A percentile compares a stretch with the other conserved stretches of the same genome.
phyloP scores from a whole-genome alignment of 306 rosid genomes.

The Vigna reflexopilosa region DNA sequence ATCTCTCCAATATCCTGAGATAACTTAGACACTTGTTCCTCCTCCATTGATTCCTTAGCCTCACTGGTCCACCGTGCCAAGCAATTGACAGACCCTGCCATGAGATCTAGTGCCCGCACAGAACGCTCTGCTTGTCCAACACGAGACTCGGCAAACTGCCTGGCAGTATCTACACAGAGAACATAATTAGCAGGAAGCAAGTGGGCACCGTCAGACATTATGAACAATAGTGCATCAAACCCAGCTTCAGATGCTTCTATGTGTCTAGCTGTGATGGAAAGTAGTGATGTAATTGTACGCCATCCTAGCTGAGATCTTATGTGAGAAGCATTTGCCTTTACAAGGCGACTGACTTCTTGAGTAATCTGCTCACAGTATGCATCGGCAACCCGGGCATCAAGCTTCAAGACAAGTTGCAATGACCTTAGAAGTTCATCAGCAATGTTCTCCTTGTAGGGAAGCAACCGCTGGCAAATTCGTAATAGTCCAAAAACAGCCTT shows the following conservation, averaged over 20 bases:
- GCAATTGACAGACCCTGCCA: slow-evolving; percentile 88
- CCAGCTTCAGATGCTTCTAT: slow-evolving; percentile 96
- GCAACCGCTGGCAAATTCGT: slow-evolving; percentile 94
- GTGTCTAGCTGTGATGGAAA: slow-evolving; percentile 85
- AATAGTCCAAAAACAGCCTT: slow-evolving; percentile 98
- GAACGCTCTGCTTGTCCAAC: slow-evolving; percentile 94
- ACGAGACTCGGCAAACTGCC: slow-evolving; percentile 98
- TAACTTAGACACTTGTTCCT: slow-evolving; percentile 73
- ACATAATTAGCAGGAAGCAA: slow-evolving; percentile 86
- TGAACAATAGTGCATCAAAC: slow-evolving; percentile 83
- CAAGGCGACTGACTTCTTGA: slow-evolving; percentile 96
- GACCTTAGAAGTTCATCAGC: slow-evolving; percentile 98
- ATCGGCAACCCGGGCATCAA: slow-evolving; percentile 97
- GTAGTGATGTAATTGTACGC: slow-evolving; percentile 91
- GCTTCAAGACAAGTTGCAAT: slow-evolving; percentile 90
- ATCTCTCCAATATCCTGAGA: slow-evolving; percentile 91
- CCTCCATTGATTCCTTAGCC: slow-evolving; percentile 71
- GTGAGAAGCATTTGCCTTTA: slow-evolving; percentile 95
- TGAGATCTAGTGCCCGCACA: slow-evolving; percentile 81
- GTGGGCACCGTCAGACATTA: slow-evolving; percentile 90
- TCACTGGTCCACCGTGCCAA: slow-evolving; percentile 74
- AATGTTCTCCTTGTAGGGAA: slow-evolving; percentile 95
- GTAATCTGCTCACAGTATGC: slow-evolving; percentile 98
- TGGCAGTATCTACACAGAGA: slow-evolving; percentile 79
- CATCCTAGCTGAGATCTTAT: slow-evolving; percentile 93